phyloP scores from a whole-genome alignment of 208 protist species.

The Endotrypanum monterogeii region DNA sequence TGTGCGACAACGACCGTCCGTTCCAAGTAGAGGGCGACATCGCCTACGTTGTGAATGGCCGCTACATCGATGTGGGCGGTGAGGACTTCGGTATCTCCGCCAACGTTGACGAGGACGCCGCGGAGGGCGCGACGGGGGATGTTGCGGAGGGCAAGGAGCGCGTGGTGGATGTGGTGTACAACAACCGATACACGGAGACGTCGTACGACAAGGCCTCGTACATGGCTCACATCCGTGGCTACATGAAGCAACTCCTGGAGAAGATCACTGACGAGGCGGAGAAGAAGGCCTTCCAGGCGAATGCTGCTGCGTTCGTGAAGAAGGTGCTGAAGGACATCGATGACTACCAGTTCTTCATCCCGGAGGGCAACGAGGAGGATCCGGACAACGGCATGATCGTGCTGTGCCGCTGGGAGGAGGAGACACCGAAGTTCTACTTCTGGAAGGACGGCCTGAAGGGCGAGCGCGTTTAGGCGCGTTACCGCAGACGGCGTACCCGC shows the following conservation, averaged over 20 bases:
- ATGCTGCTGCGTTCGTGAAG: conserved; percentile 89
- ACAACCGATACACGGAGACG: conserved; percentile 92
- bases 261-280: conserved; percentile 77
- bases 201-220: conserved; percentile 93
- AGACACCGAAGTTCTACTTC: conserved; percentile 89
- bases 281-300: conserved; percentile 91
- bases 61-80: conserved; percentile 88
- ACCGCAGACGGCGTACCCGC: neutral
- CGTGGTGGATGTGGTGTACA: conserved; percentile 89
- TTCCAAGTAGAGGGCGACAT: conserved; percentile 82
- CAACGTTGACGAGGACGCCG: conserved; percentile 91
- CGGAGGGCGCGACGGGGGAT: conserved; percentile 81
- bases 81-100: conserved; percentile 92
- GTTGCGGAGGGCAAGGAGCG: conserved; percentile 79
- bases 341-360: conserved; percentile 94
- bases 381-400: conserved; percentile 91
- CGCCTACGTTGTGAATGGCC: conserved; percentile 79
- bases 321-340: conserved; percentile 92
- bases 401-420: conserved; percentile 87
- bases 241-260: conserved; percentile 92
- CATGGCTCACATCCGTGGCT: conserved; percentile 91
- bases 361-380: conserved; percentile 90
- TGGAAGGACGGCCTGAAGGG: conserved; percentile 92
- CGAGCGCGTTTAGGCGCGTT: conserved; percentile 68
- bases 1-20: conserved; percentile 90